A percentile compares a stretch with the other conserved stretches of the same genome.
Evolutionary conservation across 768 basidiomycete genomes (phyloP).

Genomic region (Psilocybe subaeruginosa): DNA sequence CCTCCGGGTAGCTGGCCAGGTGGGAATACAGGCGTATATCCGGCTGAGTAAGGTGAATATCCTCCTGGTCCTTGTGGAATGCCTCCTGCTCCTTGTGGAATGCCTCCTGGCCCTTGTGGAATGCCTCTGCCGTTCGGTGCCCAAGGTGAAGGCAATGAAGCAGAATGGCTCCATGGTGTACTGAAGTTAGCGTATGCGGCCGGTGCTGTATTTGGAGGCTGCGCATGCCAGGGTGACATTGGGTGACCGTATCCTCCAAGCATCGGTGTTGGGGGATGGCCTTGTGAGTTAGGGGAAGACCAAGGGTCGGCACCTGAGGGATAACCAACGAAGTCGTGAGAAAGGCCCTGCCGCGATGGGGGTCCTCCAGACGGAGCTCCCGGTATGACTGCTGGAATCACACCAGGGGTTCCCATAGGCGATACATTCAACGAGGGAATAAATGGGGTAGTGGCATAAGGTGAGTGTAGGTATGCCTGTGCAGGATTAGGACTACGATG

Average conservation of each 20-base stretch:
- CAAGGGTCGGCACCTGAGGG: conserved; percentile 25
- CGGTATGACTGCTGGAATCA: conserved; percentile 10
- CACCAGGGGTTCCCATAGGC: neutral
- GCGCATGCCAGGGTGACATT: conserved; percentile 15
- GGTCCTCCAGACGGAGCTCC: neutral
- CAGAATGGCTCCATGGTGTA: conserved; percentile 14
- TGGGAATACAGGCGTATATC: neutral
- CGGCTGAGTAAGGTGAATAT: neutral
- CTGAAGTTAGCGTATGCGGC: conserved; percentile 19
- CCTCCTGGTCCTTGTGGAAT: neutral
- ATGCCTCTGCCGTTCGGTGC: neutral
- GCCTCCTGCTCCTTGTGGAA: neutral
- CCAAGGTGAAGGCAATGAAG: neutral
- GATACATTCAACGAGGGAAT: conserved; percentile 1
- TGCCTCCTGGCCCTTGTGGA: neutral
- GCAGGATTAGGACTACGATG: conserved; percentile 27
- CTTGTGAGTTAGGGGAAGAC: conserved; percentile 17
- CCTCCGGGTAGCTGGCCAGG: conserved; percentile 1
- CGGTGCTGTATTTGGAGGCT: conserved; percentile 16
- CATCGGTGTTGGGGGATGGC: conserved; percentile 14
- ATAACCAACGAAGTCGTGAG: conserved; percentile 35
- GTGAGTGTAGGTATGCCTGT: conserved; percentile 7
- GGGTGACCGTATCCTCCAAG: conserved; percentile 4
- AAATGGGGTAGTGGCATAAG: conserved; percentile 11
- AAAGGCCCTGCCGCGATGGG: conserved; percentile 20